A percentile compares a stretch with the other conserved stretches of the same genome.
These are phyloP conservation scores for Globisporangium parvum DNA, from an alignment of 352 stramenopile genomes.

Conservation along the genomic window DNA sequence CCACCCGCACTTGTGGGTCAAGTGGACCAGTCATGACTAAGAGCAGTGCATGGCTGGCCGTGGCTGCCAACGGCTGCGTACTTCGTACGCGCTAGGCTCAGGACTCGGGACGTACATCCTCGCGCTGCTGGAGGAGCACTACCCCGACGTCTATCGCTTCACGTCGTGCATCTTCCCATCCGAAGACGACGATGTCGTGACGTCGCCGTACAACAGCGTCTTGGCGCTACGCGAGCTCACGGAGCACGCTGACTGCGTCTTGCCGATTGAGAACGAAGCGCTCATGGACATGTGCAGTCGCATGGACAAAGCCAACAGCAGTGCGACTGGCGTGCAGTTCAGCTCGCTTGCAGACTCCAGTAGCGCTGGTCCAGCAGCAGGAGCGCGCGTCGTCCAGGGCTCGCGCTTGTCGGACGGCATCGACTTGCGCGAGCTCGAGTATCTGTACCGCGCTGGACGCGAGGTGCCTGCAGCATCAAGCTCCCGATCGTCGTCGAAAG, in stretches of 20 bases:
- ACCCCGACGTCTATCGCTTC: constrained; percentile 81
- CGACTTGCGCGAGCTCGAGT: constrained; percentile 39
- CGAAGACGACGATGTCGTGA: constrained; percentile 90
- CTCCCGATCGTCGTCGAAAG: not conserved
- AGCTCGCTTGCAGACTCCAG: constrained; percentile 10
- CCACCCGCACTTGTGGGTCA: too few species aligned
- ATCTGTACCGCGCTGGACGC: constrained; percentile 41
- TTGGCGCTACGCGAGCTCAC: constrained; percentile 74
- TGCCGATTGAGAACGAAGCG: constrained; percentile 90
- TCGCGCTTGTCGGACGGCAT: constrained; percentile 40
- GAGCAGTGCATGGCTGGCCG: not conserved
- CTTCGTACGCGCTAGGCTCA: constrained; percentile 32
- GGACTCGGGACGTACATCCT: constrained; percentile 90
- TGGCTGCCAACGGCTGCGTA: not conserved
- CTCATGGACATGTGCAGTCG: constrained; percentile 64
- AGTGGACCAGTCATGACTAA: too few species aligned
- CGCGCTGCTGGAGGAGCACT: constrained; percentile 76
- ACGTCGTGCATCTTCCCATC: constrained; percentile 77
- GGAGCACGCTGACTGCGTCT: constrained; percentile 85
- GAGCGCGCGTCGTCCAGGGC: constrained; percentile 19
- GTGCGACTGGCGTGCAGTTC: constrained; percentile 5
- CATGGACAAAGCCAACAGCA: constrained; percentile 18
- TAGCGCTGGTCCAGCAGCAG: constrained; percentile 1
- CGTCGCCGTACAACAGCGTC: constrained; percentile 91
- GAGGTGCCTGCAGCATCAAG: not conserved